phyloP scores from a whole-genome alignment of 208 protist species.

The Trypanosoma platydactyli region DNA sequence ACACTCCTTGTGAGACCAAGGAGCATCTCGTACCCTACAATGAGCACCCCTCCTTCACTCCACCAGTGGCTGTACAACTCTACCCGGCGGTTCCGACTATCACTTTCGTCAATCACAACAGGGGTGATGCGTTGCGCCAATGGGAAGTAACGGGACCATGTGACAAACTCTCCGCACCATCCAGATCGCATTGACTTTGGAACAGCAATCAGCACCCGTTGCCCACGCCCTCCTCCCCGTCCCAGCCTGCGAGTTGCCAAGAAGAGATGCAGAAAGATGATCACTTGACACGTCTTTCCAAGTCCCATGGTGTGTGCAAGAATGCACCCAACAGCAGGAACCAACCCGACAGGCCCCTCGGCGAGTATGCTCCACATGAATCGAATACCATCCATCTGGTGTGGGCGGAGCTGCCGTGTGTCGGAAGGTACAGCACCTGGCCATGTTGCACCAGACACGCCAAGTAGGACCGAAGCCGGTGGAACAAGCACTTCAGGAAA shows the following conservation, averaged over 20 bases:
- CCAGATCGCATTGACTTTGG: conserved; percentile 72
- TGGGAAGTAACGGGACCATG: conserved; percentile 66
- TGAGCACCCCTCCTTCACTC: conserved; percentile 57
- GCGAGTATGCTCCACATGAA: conserved; percentile 80
- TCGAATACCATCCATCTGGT: conserved; percentile 84
- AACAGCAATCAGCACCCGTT: conserved; percentile 60
- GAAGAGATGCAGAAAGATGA: conserved; percentile 83
- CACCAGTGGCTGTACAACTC: conserved; percentile 50
- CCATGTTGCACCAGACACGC: neutral
- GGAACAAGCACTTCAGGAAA: conserved; percentile 58
- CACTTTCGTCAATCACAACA: conserved; percentile 25
- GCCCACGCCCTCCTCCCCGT: conserved; percentile 1
- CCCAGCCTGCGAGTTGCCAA: conserved; percentile 22
- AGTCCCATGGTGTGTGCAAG: conserved; percentile 90
- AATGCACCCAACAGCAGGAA: conserved; percentile 80
- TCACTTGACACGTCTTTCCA: conserved; percentile 84
- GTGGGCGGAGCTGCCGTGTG: conserved; percentile 38
- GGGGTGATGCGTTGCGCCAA: conserved; percentile 39
- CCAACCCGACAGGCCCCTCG: conserved; percentile 67
- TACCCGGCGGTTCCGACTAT: conserved; percentile 24
- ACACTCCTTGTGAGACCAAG: conserved; percentile 43
- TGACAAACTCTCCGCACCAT: conserved; percentile 65
- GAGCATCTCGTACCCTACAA: conserved; percentile 80
- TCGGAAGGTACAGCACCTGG: neutral
- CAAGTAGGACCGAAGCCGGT: neutral